Evolutionary conservation across 768 basidiomycete species (phyloP).

Genomic region (Trametes gibbosa): DNA sequence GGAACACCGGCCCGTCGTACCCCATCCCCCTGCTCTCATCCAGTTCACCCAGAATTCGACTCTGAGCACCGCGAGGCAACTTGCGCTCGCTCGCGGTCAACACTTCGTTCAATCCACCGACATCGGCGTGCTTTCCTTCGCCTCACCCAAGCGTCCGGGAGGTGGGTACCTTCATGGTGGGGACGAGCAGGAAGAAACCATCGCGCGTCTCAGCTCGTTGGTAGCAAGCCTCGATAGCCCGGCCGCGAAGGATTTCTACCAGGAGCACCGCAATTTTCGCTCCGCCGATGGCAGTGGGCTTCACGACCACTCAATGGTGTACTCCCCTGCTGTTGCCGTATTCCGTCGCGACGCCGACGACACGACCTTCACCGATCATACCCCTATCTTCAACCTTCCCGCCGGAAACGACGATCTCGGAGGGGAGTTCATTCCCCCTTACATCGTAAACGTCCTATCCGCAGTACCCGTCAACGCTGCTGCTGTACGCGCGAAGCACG

Average conservation of each 20-base stretch:
- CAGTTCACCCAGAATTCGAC: conserved; percentile 32
- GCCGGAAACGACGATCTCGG: conserved; percentile 18
- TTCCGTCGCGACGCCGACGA: conserved; percentile 38
- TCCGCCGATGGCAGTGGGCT: conserved; percentile 39
- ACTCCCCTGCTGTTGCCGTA: conserved; percentile 41
- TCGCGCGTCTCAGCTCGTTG: conserved; percentile 41
- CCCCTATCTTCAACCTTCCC: conserved; percentile 1
- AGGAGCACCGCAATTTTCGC: conserved; percentile 35
- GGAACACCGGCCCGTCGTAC: background rate
- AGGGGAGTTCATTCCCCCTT: conserved; percentile 37
- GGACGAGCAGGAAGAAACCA: conserved; percentile 44
- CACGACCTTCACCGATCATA: conserved; percentile 3
- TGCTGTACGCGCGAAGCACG: conserved; percentile 38
- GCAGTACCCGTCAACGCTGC: conserved; percentile 44
- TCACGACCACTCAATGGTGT: conserved; percentile 48
- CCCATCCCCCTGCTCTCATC: conserved; percentile 22
- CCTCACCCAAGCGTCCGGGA: conserved; percentile 43
- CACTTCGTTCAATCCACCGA: conserved; percentile 20
- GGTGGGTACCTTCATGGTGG: conserved; percentile 45
- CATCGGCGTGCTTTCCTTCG: conserved; percentile 42
- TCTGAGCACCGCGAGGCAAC: conserved; percentile 32
- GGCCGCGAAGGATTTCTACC: conserved; percentile 39
- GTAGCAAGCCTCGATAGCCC: conserved; percentile 36
- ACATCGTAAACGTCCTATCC: conserved; percentile 39
- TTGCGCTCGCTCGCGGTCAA: conserved; percentile 24